phyloP scores from a whole-genome alignment of 2,329 filamentous ascomycete genomes.

The Coleophoma eucalyptorum region DNA sequence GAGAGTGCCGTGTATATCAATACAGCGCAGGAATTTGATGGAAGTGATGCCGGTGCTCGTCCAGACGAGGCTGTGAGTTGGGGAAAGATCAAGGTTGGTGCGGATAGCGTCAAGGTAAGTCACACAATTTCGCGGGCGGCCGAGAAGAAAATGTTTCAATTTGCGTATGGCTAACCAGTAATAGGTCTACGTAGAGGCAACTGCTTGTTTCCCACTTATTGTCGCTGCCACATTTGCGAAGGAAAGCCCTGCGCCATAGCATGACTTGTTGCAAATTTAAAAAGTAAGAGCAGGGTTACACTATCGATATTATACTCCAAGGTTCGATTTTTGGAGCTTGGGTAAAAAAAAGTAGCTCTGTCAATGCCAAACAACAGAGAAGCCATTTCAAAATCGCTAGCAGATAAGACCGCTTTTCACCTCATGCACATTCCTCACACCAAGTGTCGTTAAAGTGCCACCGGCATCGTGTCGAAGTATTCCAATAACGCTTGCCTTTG shows the following conservation, averaged over 20 bases:
- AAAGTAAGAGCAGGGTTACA: background rate
- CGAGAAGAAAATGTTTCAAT: too few relatives aligned
- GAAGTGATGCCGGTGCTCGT: conserved; percentile 89
- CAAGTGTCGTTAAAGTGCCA: too few relatives aligned
- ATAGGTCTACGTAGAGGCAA: conserved; percentile 62
- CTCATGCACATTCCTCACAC: too few relatives aligned
- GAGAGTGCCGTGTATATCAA: conserved; percentile 98
- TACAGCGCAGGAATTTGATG: conserved; percentile 95
- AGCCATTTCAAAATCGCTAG: too few relatives aligned
- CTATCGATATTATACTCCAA: too few relatives aligned
- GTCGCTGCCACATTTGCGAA: conserved; percentile 66
- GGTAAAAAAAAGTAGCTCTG: too few relatives aligned
- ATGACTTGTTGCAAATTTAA: background rate
- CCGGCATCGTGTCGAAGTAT: too few relatives aligned
- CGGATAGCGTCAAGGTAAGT: conserved; percentile 81
- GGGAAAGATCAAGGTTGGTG: conserved; percentile 94
- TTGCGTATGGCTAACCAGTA: too few relatives aligned
- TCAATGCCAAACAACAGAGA: too few relatives aligned
- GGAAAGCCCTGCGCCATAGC: conserved; percentile 5
- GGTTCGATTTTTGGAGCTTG: too few relatives aligned
- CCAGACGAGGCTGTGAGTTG: conserved; percentile 97
- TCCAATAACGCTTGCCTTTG: too few relatives aligned
- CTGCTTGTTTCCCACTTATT: conserved; percentile 62
- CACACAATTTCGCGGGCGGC: background rate
- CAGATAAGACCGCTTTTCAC: too few relatives aligned